Evolutionary conservation across 805 yeast genomes (phyloP).

Genomic region (Maudiozyma pseudohumilis): DNA sequence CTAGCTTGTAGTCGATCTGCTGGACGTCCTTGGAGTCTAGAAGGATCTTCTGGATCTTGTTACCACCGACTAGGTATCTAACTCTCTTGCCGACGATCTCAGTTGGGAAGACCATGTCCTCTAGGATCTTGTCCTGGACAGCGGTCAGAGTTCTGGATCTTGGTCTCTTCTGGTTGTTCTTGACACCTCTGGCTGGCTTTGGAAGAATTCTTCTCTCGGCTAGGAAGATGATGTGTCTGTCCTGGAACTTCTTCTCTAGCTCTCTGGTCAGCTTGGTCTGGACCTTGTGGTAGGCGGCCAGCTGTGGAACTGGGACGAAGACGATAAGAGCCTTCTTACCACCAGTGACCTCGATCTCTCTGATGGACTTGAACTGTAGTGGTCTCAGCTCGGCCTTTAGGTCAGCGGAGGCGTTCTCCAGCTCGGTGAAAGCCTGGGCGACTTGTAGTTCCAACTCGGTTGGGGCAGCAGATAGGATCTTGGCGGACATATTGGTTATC

Average conservation of each 20-base stretch:
- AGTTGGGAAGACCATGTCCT: constrained; percentile 99
- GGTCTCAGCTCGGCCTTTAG: constrained; percentile 97
- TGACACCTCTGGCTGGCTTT: constrained; percentile 93
- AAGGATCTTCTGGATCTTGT: constrained; percentile 94
- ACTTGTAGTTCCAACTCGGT: constrained; percentile 98
- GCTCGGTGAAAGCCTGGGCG: constrained; percentile 95
- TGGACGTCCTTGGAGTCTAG: constrained; percentile 96
- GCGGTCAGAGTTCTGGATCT: constrained; percentile 98
- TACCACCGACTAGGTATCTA: constrained; percentile 97
- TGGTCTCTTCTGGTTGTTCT: constrained; percentile 97
- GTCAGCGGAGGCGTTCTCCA: constrained; percentile 88
- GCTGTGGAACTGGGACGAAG: constrained; percentile 95
- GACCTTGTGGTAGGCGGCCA: constrained; percentile 89
- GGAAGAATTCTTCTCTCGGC: constrained; percentile 99
- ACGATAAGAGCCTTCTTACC: constrained; percentile 98
- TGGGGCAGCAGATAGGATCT: constrained; percentile 91
- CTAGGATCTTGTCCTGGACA: constrained; percentile 97
- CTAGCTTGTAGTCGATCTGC: constrained; percentile 96
- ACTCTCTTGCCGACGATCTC: constrained; percentile 98
- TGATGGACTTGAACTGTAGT: constrained; percentile 95
- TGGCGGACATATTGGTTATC: constrained; percentile 41
- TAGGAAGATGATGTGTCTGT: constrained; percentile 97
- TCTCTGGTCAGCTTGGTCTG: constrained; percentile 97
- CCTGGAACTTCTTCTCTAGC: constrained; percentile 99
- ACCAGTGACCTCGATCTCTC: constrained; percentile 93